phyloP scores from a whole-genome alignment of 2,329 filamentous ascomycete genomes.

The Arthrinium puccinioides region DNA sequence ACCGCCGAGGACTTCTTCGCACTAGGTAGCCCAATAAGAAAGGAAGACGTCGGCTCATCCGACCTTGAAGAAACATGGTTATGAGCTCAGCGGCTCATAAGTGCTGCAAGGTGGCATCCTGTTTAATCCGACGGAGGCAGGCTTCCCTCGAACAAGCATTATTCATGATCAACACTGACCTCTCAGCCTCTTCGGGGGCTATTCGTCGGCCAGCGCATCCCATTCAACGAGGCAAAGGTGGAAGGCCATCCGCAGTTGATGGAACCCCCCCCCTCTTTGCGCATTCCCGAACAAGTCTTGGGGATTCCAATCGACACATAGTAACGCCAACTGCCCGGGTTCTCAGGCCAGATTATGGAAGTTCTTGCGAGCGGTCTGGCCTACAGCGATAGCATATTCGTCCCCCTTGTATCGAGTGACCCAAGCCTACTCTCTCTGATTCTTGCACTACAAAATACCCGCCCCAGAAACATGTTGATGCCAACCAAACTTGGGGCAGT shows the following conservation, averaged over 20 bases:
- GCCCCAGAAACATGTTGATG: slow-evolving; percentile 10
- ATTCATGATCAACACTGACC: background rate
- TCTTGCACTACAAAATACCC: slow-evolving; percentile 17
- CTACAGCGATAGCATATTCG: slow-evolving; percentile 13
- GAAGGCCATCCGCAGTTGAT: slow-evolving; percentile 12
- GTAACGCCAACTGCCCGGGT: slow-evolving; percentile 9
- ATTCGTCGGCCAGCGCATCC: slow-evolving; percentile 14
- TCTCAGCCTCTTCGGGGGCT: slow-evolving; percentile 13
- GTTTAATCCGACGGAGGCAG: slow-evolving; percentile 39
- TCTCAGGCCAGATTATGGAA: slow-evolving; percentile 12
- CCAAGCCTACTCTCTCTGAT: slow-evolving; percentile 13
- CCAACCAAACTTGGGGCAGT: slow-evolving; percentile 14
- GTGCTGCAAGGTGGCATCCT: slow-evolving; percentile 33
- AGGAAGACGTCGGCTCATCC: too few species aligned
- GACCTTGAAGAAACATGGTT: slow-evolving; percentile 36
- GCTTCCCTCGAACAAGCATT: background rate
- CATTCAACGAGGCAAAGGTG: slow-evolving; percentile 9
- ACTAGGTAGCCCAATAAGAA: too few species aligned
- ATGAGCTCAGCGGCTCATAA: slow-evolving; percentile 39
- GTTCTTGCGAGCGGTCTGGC: slow-evolving; percentile 15
- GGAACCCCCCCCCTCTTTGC: slow-evolving; percentile 13
- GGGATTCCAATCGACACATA: slow-evolving; percentile 13
- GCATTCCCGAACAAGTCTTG: slow-evolving; percentile 8
- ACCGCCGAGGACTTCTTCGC: too few species aligned
- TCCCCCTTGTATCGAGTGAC: slow-evolving; percentile 13